Base-by-base conservation (phyloP, 2,329 filamentous ascomycete genomes). In the Escovopsis sp. region DNA sequence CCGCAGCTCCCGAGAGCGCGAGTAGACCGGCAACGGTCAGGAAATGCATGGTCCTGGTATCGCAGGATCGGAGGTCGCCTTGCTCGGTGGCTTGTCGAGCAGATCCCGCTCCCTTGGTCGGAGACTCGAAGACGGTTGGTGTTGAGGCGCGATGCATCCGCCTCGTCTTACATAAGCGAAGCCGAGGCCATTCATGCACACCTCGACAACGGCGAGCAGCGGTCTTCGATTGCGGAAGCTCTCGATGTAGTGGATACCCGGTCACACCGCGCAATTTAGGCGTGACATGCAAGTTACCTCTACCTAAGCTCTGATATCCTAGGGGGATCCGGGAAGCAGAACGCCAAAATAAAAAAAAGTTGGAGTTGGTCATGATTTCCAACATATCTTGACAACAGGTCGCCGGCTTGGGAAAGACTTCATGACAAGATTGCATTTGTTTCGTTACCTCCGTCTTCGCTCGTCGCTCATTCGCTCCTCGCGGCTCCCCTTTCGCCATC, bases 1-100 rank as follows among this genome's bases (percentile, higher is more conserved):
- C 67, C 37, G 72, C 77, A 23, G 70, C 69, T 46, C 73, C 70
- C 51, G 74, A 69, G 53, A 75, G 62, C 50, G 70, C 70, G 55
- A 75, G 62, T 40, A 73, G 57, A 51, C 69, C 60, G 46, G 67
- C 61, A 55, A 71, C 46, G 37, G 26, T 38, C 44, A 39, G 33
- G 39, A 18, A 15, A 44, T 42, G 39, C 45, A 46, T 46, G 39
- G 36, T 41, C 45, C 37, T 43, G 32, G 26, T 40, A 40, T 42
- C 37, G 32, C 28, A 32, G 11, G 28, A 32, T 32, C 8, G 28
- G 28, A 9, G 39, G 18, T 34, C 42, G 30, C 40, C 40, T 38
- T 40, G 38, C 44, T 35, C 35, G 18, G 15, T 35, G 26, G 40
- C 34, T 38, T 36, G 43, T 34, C 32, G 34, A 42, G 26, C 33